A percentile compares a stretch with the other conserved stretches of the same genome.
phyloP scores from a whole-genome alignment of 345 rosid genomes.

The Moricandia arvensis region DNA sequence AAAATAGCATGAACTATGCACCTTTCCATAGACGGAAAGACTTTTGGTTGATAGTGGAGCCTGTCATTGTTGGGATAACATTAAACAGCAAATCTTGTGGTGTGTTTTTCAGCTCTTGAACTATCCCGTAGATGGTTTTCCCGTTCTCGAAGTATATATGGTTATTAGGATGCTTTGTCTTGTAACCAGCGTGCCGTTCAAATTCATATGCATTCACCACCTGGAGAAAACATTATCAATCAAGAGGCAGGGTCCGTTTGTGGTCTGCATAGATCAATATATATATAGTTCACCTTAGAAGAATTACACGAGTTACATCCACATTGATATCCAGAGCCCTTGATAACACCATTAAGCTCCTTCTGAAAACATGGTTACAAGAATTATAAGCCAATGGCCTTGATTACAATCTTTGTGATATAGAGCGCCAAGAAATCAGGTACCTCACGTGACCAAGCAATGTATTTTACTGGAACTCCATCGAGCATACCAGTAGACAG shows the following conservation, averaged over 20 bases:
- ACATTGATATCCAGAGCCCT: constrained; percentile 80
- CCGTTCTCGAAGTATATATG: constrained; percentile 82
- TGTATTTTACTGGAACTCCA: constrained; percentile 71
- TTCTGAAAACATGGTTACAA: constrained; percentile 14
- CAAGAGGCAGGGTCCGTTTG: background rate
- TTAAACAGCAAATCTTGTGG: constrained; percentile 62
- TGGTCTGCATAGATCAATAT: background rate
- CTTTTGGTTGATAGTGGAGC: constrained; percentile 74
- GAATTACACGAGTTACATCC: constrained; percentile 64
- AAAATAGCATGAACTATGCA: constrained; percentile 11
- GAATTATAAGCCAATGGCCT: background rate
- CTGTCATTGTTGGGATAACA: constrained; percentile 62
- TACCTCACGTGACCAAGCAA: constrained; percentile 71
- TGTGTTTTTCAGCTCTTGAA: constrained; percentile 73
- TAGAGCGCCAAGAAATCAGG: constrained; percentile 13
- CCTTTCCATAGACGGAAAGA: constrained; percentile 80
- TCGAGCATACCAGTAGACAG: constrained; percentile 56
- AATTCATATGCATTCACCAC: constrained; percentile 74
- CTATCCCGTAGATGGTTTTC: constrained; percentile 79
- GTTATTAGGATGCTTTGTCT: constrained; percentile 83
- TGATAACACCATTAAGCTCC: constrained; percentile 65
- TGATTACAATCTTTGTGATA: background rate
- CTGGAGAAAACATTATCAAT: constrained; percentile 29
- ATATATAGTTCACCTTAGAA: constrained; percentile 50
- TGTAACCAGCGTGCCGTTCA: constrained; percentile 51